A percentile compares a stretch with the other conserved stretches of the same genome.
Evolutionary conservation across 2,329 filamentous ascomycete genomes (phyloP).

Genomic region (Botrytis sinoallii): DNA sequence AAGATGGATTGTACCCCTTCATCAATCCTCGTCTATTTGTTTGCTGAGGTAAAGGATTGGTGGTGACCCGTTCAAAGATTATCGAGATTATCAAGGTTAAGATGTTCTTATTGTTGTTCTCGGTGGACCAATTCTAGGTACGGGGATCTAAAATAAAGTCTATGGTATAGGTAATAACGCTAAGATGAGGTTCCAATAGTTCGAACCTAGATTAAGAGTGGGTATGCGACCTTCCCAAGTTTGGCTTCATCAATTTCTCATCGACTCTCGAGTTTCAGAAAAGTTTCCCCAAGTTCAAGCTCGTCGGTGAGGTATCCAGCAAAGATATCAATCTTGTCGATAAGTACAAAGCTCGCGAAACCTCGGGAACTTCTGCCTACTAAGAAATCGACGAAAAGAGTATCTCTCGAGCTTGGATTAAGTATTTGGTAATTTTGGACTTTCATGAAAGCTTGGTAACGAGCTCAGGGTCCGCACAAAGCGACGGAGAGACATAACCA

Average conservation of each 20-base stretch:
- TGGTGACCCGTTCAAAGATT: not conserved
- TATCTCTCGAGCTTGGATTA: not conserved
- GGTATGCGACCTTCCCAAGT: not conserved
- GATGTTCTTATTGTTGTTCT: not conserved
- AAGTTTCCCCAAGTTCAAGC: not conserved
- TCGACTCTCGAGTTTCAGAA: not conserved
- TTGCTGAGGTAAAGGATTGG: not conserved
- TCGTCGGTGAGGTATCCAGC: not conserved
- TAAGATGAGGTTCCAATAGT: slow-evolving; percentile 16
- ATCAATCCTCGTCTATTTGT: slow-evolving; percentile 12
- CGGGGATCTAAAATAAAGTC: not conserved
- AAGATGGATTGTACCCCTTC: not conserved
- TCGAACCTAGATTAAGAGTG: not conserved
- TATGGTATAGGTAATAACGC: slow-evolving; percentile 14
- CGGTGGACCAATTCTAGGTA: not conserved
- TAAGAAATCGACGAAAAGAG: not conserved
- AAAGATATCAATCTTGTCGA: not conserved
- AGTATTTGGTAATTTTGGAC: not conserved
- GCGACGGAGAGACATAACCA: slow-evolving; percentile 16
- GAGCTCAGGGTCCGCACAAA: not conserved
- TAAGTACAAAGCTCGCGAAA: not conserved
- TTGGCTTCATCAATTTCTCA: not conserved
- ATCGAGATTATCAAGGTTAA: not conserved
- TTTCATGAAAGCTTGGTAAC: slow-evolving; percentile 8
- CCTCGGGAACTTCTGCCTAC: not conserved